Evolutionary conservation across 2,329 filamentous ascomycete species (phyloP).

Genomic region (Arachnomyces sp.): DNA sequence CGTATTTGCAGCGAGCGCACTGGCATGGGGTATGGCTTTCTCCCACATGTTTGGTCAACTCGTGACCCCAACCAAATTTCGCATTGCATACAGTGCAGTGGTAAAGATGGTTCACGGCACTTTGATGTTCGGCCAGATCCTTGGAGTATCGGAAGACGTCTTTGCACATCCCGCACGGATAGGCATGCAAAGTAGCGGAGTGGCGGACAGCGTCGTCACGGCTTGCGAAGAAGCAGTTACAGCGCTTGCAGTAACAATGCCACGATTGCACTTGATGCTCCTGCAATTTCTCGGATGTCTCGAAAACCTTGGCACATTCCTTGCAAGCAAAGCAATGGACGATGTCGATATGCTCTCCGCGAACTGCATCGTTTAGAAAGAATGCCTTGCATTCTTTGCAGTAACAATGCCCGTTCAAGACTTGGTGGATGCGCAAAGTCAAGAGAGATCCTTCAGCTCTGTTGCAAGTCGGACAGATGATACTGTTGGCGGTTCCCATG

Average conservation of each 20-base stretch:
- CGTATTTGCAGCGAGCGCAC: no score
- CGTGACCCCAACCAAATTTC: conserved; percentile 5
- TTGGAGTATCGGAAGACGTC: background rate
- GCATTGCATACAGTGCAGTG: conserved; percentile 10
- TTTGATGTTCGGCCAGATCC: background rate
- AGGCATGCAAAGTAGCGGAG: conserved; percentile 3
- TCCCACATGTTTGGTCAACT: conserved; percentile 6
- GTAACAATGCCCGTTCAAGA: conserved; percentile 10
- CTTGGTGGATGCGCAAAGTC: conserved; percentile 13
- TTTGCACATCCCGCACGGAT: background rate
- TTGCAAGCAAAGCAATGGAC: conserved; percentile 10
- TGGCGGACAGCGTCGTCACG: conserved; percentile 3
- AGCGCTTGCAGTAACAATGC: conserved; percentile 10
- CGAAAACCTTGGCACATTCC: conserved; percentile 3
- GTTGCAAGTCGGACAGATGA: conserved; percentile 11
- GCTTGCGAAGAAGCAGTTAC: conserved; percentile 11
- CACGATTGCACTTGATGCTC: conserved; percentile 7
- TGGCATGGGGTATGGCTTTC: background rate
- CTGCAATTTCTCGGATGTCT: conserved; percentile 1
- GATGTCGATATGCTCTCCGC: conserved; percentile 6
- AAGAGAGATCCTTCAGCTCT: conserved; percentile 7
- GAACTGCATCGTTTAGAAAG: conserved; percentile 8
- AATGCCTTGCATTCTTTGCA: conserved; percentile 11
- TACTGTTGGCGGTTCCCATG: background rate
- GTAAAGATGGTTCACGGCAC: conserved; percentile 3